Conservation (phyloP, 208 protist species). For the Acanthamoeba pearcei region DNA sequence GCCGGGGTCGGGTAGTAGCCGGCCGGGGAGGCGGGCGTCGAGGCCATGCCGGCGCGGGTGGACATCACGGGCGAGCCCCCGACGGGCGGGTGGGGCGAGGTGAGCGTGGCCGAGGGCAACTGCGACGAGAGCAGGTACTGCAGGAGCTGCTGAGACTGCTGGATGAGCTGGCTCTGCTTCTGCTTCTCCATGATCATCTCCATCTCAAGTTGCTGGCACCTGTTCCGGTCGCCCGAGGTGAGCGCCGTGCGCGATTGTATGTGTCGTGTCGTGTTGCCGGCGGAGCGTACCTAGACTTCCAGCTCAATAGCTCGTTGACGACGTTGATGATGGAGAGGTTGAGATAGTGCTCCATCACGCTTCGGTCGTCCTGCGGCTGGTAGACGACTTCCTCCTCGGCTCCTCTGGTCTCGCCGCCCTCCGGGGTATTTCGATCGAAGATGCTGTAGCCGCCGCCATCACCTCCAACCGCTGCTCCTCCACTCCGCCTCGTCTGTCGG, state of each 20-base stretch:
- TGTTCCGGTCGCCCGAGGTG: background rate
- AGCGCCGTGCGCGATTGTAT: background rate
- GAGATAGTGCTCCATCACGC: background rate
- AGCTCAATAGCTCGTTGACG: conserved; percentile 20
- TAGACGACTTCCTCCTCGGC: background rate
- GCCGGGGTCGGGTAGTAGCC: background rate
- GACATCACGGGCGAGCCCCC: background rate
- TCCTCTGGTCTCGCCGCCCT: background rate
- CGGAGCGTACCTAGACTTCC: background rate
- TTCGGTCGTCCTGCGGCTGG: background rate
- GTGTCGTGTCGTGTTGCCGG: background rate
- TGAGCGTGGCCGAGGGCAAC: background rate
- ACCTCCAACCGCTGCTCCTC: too few relatives aligned
- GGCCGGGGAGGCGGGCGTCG: background rate
- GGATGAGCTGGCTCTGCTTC: conserved; percentile 53
- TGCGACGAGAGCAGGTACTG: conserved; percentile 24
- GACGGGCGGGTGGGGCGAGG: background rate
- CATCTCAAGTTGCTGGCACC: conserved; percentile 44
- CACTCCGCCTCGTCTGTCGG: background rate
- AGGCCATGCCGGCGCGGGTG: background rate
- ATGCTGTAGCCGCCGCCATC: too few relatives aligned
- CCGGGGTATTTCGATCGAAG: background rate
- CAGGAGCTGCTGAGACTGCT: conserved; percentile 51
- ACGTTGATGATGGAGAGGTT: conserved; percentile 7
- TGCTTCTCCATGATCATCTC: conserved; percentile 53